Conservation (phyloP, 352 stramenopile genomes). For the Pythium oligandrum region DNA sequence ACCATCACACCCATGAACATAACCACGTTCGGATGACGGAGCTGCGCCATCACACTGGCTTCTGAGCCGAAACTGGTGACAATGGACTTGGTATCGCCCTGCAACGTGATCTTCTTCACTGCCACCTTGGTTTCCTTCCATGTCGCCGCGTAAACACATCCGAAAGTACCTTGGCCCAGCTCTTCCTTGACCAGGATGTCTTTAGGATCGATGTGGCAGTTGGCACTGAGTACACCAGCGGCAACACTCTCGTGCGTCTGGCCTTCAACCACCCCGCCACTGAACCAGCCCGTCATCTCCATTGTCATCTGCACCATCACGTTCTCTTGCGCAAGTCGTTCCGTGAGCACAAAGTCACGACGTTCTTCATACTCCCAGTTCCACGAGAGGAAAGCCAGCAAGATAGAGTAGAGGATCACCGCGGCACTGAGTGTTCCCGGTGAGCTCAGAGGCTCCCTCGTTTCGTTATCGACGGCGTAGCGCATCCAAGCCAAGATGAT, state of each 20-base stretch:
- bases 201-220: constrained; percentile 82
- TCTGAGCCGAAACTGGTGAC: constrained; percentile 80
- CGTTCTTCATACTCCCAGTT: constrained; percentile 88
- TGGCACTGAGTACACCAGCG: constrained; percentile 63
- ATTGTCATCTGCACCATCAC: constrained; percentile 88
- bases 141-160: constrained; percentile 63
- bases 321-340: constrained; percentile 80
- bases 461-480: constrained; percentile 21
- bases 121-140: constrained; percentile 83
- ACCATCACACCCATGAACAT: constrained; percentile 91
- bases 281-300: constrained; percentile 88
- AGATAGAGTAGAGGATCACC: constrained; percentile 71
- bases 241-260: constrained; percentile 38
- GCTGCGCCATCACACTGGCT: constrained; percentile 78
- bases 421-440: constrained; percentile 68
- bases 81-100: constrained; percentile 76
- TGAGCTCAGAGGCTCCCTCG: constrained; percentile 43
- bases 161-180: constrained; percentile 71
- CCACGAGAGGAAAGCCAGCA: constrained; percentile 77
- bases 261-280: constrained; percentile 53
- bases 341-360: constrained; percentile 77
- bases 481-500: constrained; percentile 70
- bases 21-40: constrained; percentile 80
- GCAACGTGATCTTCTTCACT: constrained; percentile 82
- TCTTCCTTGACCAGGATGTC: constrained; percentile 79